Evolutionary conservation across 345 rosid genomes (phyloP), one percentile per base, ranked within the genome.

Genomic region (Sonneratia alba): DNA sequence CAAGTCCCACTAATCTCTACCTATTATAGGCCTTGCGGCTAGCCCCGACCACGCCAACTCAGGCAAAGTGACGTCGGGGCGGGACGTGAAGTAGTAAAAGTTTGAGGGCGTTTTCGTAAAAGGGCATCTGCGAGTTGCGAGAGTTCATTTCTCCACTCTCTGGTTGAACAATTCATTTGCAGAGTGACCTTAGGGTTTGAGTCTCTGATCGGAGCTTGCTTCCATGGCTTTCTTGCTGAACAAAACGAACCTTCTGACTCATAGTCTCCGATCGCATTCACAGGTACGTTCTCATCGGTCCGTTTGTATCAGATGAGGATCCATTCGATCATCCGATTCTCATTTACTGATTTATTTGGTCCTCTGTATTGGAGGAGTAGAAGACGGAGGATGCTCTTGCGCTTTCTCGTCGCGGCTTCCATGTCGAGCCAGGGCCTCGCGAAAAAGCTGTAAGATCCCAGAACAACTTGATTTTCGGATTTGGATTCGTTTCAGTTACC

Each of bases 371-470:
- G 18, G 37, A 36, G 22, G 42, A 38, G 81, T 77, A 81, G 94
- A 81, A 81, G 76, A 69, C 73, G n/a, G 82, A 79, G 70, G 86
- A 70, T 70, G 78, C 82, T 2, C 42, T 85, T 36, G 76, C 85
- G 51, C 74, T 80, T 37, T 37, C 84, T n/a, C 87, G 84, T 51
- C 96, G 99, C 4, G 90, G 88, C 16, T 79, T 82, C 70, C 97
- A 92, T 71, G 88, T 90, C 47, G 92, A 87, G 59, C 88, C 80
- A 0, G 99, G 97, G 24, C 80, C 89, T 76, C 96, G 99, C 21
- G 99, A 92, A 83, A 85, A 89, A 89, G 91, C 97, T 81, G 99
- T 95, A 74, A 84, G 96, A 72, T 36, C 73, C 27, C 38, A 0
- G 61, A 11, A 7, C 63, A 7, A 22, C 63, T 57, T 8, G 3